Percentiles rank a stretch among this genome's conserved stretches.
phyloP scores from a whole-genome alignment of 805 yeast genomes.

The Starmerella sirachaensis region DNA sequence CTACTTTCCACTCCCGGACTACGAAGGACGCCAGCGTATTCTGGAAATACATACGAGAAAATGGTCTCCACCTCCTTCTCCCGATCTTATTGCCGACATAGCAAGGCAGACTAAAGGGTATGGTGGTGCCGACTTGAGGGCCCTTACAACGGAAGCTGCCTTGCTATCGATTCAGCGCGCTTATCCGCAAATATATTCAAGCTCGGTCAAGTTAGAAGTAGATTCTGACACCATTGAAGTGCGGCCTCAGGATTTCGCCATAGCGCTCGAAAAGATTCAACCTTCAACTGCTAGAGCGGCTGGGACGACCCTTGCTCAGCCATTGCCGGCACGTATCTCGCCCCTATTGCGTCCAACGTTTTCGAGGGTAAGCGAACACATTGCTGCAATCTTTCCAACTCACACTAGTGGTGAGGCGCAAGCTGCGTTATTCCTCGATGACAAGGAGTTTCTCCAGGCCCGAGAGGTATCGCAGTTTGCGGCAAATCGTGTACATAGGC shows the following conservation, averaged over 20 bases:
- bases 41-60: conserved; percentile 73
- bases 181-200: conserved; percentile 82
- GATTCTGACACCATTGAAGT: conserved; percentile 63
- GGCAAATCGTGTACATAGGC: conserved; percentile 64
- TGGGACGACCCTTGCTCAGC: conserved; percentile 50
- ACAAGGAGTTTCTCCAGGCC: conserved; percentile 51
- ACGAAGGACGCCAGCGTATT: conserved; percentile 65
- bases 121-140: conserved; percentile 95
- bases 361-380: neutral
- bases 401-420: conserved; percentile 3
- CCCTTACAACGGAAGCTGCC: conserved; percentile 93
- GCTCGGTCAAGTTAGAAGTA: conserved; percentile 59
- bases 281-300: conserved; percentile 89
- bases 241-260: conserved; percentile 69
- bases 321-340: conserved; percentile 60
- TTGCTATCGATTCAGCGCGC: conserved; percentile 79
- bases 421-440: conserved; percentile 33
- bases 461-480: conserved; percentile 44
- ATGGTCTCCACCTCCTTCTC: conserved; percentile 68
- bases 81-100: conserved; percentile 47
- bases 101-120: conserved; percentile 84
- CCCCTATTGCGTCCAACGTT: conserved; percentile 45
- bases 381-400: conserved; percentile 8
- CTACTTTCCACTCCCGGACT: conserved; percentile 85
- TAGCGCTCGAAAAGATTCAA: conserved; percentile 71